Evolutionary conservation across 1,284 basidiomycete species (phyloP), one percentile per base, ranked within the genome.

Genomic region (Heterobasidion parviporum): DNA sequence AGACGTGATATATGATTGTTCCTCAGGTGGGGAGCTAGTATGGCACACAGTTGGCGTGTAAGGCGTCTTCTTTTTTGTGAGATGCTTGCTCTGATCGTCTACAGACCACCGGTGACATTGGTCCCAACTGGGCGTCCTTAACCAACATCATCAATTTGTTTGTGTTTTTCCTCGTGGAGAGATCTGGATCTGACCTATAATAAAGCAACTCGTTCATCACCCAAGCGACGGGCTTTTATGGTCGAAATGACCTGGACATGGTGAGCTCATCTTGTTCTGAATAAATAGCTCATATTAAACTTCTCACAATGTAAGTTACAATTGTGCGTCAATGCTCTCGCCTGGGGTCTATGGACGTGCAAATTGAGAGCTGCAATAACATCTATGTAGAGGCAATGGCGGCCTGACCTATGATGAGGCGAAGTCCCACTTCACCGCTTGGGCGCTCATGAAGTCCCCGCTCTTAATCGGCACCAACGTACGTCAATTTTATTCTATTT

Each of bases 391-490:
- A 15, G 82, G 82, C 0, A 83, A 85, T 60, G 81, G 80, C 8
- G 63, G 66, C 20, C 70, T 84, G 48, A 81, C 78, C 2, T 77
- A 70, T 60, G 81, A 85, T 26, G 83, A 85, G 67, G 66, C 75
- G 7, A 83, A 84, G 65, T 74, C 81, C 1, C 81, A 83, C 61
- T 84, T 83, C 67, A 83, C 80, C 0, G 81, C 79, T 3, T 85
- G 83, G 83, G 81, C 82, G 16, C 68, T 85, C 32, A 77, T 83
- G 75, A 82, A 81, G 64, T 81, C 80, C 0, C 81, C 80, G 12
- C 68, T 81, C 6, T 65, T 82, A 53, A 76, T 81, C 55, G 69
- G 73, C 9, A 72, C 74, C 1, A 69, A 74, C 56, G 72, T 74
- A 50, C 32, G 65, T 48, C 34, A 6, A 5, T 26, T 26, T 26